A percentile compares a stretch with the other conserved stretches of the same genome.
Conservation (phyloP, 306 rosid genomes). For the Cicer arietinum region DNA sequence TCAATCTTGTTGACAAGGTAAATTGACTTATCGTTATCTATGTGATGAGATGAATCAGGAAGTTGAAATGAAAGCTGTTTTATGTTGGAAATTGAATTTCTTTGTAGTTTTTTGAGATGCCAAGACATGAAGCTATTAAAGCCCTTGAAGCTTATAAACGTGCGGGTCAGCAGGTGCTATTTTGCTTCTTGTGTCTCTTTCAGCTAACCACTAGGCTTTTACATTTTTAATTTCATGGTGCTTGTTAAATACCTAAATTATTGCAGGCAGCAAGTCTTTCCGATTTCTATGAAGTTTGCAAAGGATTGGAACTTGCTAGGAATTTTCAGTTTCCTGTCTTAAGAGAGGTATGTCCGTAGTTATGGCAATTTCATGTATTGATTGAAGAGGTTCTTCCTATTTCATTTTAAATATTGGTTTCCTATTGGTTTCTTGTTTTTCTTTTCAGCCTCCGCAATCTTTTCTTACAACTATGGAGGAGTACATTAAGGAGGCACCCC, state of each 20-base stretch:
- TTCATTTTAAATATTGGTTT: conserved; percentile 24
- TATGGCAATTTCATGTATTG: conserved; percentile 28
- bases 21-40: conserved; percentile 32
- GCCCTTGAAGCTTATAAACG: conserved; percentile 94
- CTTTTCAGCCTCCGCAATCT: conserved; percentile 91
- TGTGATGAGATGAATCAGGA: background rate
- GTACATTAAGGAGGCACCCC: conserved; percentile 93
- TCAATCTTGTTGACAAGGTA: conserved; percentile 99
- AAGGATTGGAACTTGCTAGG: conserved; percentile 96
- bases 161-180: conserved; percentile 93
- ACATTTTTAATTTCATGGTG: conserved; percentile 36
- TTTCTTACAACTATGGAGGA: conserved; percentile 97
- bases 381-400: conserved; percentile 15
- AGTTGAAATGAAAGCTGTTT: conserved; percentile 18
- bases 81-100: conserved; percentile 32
- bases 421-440: conserved; percentile 34
- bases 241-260: conserved; percentile 37
- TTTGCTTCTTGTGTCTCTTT: conserved; percentile 17
- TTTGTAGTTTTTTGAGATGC: conserved; percentile 97
- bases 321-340: conserved; percentile 96
- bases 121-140: conserved; percentile 89
- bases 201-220: conserved; percentile 11
- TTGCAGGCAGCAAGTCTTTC: conserved; percentile 85
- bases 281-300: conserved; percentile 91
- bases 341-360: conserved; percentile 68